These are phyloP conservation scores for Monosporascus sp. DNA, from an alignment of 2,329 filamentous ascomycete species.

Conservation along the genomic window DNA sequence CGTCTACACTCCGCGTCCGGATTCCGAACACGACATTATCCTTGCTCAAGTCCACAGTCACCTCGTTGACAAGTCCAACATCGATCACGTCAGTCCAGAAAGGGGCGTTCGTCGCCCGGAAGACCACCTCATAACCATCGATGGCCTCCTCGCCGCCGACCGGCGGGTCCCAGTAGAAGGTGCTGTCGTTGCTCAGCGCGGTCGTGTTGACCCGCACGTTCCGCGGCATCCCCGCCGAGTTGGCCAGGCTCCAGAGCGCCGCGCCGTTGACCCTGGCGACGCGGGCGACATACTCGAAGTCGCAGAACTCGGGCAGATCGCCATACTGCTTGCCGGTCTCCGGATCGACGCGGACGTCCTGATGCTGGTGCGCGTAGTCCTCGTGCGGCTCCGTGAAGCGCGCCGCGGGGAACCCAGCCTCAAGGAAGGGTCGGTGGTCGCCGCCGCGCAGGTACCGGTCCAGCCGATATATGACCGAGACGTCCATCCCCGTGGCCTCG, in stretches of 20 bases:
- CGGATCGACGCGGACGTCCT: conserved; percentile 39
- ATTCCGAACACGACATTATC: conserved; percentile 56
- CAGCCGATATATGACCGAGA: conserved; percentile 50
- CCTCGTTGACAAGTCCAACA: conserved; percentile 41
- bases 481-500: conserved; percentile 46
- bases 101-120: conserved; percentile 44
- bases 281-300: conserved; percentile 48
- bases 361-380: conserved; percentile 53
- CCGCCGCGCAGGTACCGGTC: conserved; percentile 53
- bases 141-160: conserved; percentile 24
- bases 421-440: conserved; percentile 51
- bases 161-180: conserved; percentile 44
- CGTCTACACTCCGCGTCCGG: conserved; percentile 30
- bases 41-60: conserved; percentile 45
- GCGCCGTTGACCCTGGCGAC: conserved; percentile 52
- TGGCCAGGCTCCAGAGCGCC: conserved; percentile 47
- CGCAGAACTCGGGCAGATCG: conserved; percentile 51
- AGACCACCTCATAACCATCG: conserved; percentile 50
- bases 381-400: conserved; percentile 55
- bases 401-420: conserved; percentile 48
- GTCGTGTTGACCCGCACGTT: conserved; percentile 46
- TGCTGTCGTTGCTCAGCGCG: conserved; percentile 42
- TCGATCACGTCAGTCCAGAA: conserved; percentile 44
- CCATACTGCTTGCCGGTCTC: conserved; percentile 48
- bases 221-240: conserved; percentile 42